These are phyloP conservation scores for Fusarium redolens DNA, from an alignment of 2,329 filamentous ascomycete genomes.

Conservation along the genomic window DNA sequence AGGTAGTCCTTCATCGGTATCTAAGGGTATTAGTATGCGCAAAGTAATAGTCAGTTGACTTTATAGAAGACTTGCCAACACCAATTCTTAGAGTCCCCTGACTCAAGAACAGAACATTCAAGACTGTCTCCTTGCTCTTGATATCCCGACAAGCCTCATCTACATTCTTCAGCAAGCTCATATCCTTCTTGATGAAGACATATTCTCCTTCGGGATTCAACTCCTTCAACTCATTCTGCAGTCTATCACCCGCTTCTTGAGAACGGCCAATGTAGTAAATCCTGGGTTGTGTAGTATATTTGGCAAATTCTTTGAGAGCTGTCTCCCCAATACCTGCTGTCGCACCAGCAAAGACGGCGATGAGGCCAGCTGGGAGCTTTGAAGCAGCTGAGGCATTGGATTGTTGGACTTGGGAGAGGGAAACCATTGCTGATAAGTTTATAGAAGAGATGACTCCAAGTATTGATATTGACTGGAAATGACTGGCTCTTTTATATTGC, in stretches of 20 bases:
- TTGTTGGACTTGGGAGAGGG: constrained; percentile 22
- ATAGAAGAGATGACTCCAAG: background rate
- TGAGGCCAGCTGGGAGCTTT: constrained; percentile 41
- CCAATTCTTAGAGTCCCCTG: constrained; percentile 50
- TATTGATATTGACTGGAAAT: background rate
- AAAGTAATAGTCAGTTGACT: no score
- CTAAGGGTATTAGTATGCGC: constrained; percentile 46
- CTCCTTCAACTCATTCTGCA: constrained; percentile 55
- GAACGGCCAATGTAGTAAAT: constrained; percentile 65
- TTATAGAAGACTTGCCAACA: constrained; percentile 11
- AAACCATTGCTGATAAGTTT: constrained; percentile 15
- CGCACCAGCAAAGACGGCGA: constrained; percentile 64
- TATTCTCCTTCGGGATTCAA: constrained; percentile 58
- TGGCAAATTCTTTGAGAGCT: constrained; percentile 59
- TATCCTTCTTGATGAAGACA: constrained; percentile 61
- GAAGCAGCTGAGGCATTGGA: constrained; percentile 22
- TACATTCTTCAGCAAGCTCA: constrained; percentile 62
- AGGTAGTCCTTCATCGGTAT: constrained; percentile 68
- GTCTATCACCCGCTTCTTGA: constrained; percentile 49
- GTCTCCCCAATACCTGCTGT: constrained; percentile 66
- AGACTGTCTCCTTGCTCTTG: constrained; percentile 52
- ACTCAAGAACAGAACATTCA: constrained; percentile 61
- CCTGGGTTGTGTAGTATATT: constrained; percentile 53
- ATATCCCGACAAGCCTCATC: constrained; percentile 61
- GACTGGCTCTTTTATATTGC: background rate